These are phyloP conservation scores for Fusarium proliferatum DNA, from an alignment of 2,329 filamentous ascomycete species.

Conservation along the genomic window DNA sequence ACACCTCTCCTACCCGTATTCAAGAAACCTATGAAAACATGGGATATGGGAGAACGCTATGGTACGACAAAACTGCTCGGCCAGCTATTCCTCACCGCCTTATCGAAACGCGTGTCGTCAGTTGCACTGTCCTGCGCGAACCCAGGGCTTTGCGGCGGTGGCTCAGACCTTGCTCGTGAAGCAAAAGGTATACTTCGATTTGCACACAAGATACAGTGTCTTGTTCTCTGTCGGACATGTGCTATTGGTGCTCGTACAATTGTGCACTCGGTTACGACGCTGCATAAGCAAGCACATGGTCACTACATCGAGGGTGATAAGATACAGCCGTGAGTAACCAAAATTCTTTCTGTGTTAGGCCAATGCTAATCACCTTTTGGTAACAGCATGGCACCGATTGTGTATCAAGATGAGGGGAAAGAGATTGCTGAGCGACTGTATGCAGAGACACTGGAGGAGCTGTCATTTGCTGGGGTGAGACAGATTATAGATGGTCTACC, in stretches of 20 bases:
- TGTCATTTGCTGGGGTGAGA: background rate
- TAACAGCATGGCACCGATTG: background rate
- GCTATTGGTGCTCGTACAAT: background rate
- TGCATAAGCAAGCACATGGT: background rate
- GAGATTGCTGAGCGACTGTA: background rate
- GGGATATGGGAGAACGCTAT: background rate
- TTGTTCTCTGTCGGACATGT: background rate
- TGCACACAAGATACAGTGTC: background rate
- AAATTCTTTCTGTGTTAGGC: rapidly evolving
- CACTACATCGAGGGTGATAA: background rate
- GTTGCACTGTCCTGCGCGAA: background rate
- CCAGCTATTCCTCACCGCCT: background rate
- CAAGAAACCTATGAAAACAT: background rate
- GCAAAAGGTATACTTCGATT: background rate
- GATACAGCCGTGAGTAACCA: background rate
- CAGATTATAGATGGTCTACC: background rate
- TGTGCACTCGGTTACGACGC: background rate
- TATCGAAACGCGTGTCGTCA: background rate
- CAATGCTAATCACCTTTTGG: rapidly evolving
- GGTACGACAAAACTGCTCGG: background rate
- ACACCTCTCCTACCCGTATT: background rate
- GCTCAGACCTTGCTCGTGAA: background rate
- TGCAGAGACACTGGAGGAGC: background rate
- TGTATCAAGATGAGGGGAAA: background rate
- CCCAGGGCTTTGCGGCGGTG: background rate